Base-by-base conservation (phyloP, 2,329 filamentous ascomycete species). In the Ceratocystis cubensis region DNA sequence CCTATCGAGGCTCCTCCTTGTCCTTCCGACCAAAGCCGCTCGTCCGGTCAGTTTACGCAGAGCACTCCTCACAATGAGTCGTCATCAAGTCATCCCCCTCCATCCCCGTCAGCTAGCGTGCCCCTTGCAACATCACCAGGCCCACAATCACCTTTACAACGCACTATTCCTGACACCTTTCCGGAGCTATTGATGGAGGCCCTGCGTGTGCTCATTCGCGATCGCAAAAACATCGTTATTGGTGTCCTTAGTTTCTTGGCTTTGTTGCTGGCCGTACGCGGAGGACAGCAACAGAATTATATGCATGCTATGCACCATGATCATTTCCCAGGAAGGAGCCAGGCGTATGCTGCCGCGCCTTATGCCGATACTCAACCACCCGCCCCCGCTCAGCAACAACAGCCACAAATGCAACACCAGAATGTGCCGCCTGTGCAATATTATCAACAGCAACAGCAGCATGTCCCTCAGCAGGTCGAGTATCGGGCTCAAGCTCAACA, bases 221-320 rank as follows among this genome's bases (percentile, higher is more conserved):
- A 87, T 70, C 78, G 78, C 67, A 85, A 81, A 75, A 87, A 86
- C 66, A 72, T 86, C 8, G 74, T 79, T n/a, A 86, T 87, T 30
- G 75, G 77, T 4, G 71, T 82, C 0, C 74, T 87, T 63, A 79
- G 81, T 65, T 67, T 82, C 1, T 72, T 86, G n/a, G 78, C 84
- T 1, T 70, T 84, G 15, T 66, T 83, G 33, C 75, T 86, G 8
- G 80, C 81, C 1, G 64, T 81, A 13, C 70, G 75, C 63, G 67
- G 75, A 68, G 67, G 72, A 48, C 66, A 71, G 7, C 74, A 70
- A 70, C 72, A 1, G 61, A 67, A 53, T 69, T 69, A 2, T 65
- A 68, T 63, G 69, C 69, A 64, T 68, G 64, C 28, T 65, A 46
- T 48, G 25, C 64, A 65, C 8, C 41, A 65, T 48, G 64, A 65